These are phyloP conservation scores for Kregervanrija delftensis DNA, from an alignment of 805 yeast genomes.

Conservation along the genomic window DNA sequence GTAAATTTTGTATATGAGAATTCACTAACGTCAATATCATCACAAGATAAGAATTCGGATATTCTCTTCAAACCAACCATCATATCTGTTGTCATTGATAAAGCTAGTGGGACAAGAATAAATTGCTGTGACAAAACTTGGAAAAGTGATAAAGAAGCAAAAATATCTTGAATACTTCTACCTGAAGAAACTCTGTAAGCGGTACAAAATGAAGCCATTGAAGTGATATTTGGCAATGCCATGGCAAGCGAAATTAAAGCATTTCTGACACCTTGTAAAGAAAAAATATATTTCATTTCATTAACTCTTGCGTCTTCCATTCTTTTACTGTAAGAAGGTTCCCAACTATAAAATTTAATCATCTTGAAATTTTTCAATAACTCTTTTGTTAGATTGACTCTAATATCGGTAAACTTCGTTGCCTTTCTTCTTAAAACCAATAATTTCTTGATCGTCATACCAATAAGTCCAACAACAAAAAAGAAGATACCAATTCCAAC, in stretches of 20 bases:
- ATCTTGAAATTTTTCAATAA: constrained; percentile 69
- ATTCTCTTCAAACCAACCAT: constrained; percentile 53
- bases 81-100: constrained; percentile 62
- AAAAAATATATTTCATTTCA: constrained; percentile 57
- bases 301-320: constrained; percentile 47
- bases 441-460: constrained; percentile 40
- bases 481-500: constrained; percentile 60
- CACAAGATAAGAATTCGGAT: constrained; percentile 39
- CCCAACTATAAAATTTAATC: constrained; percentile 90
- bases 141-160: constrained; percentile 64
- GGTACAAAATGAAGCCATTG: constrained; percentile 51
- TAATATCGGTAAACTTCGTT: constrained; percentile 59
- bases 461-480: constrained; percentile 41
- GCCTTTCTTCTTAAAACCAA: constrained; percentile 50
- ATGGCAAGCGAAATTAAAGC: constrained; percentile 51
- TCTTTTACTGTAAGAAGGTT: constrained; percentile 58
- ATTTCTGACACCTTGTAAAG: constrained; percentile 59
- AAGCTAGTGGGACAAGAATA: constrained; percentile 62
- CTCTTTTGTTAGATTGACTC: constrained; percentile 75
- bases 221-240: constrained; percentile 56
- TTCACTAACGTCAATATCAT: constrained; percentile 32
- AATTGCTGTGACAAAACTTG: constrained; percentile 55
- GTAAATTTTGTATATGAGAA: constrained; percentile 14
- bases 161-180: constrained; percentile 51
- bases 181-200: constrained; percentile 29